phyloP scores from a whole-genome alignment of 1,284 basidiomycete genomes.

The Blastosporella zonata region DNA sequence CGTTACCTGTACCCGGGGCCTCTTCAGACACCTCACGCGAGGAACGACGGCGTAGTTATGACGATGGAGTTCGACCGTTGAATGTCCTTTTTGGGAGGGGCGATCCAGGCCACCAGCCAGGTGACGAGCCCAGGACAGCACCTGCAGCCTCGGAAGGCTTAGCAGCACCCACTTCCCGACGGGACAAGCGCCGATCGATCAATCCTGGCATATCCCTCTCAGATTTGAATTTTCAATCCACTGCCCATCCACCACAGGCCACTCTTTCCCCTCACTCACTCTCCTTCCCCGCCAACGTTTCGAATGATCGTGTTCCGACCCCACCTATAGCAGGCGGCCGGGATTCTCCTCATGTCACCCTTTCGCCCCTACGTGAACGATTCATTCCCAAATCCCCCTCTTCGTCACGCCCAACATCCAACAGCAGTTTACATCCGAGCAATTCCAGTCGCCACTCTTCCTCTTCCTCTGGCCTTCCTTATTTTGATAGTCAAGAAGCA shows the following conservation, averaged over 20 bases:
- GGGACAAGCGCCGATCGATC: constrained; percentile 45
- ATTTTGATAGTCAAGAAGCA: constrained; percentile 17
- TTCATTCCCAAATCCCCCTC: constrained; percentile 21
- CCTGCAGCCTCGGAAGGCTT: constrained; percentile 22
- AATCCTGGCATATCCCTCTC: constrained; percentile 40
- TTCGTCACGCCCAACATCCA: constrained; percentile 28
- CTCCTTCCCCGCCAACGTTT: constrained; percentile 22
- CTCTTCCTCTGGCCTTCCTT: constrained; percentile 22
- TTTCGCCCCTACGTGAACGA: constrained; percentile 34
- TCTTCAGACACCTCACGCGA: constrained; percentile 18
- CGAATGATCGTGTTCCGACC: constrained; percentile 14
- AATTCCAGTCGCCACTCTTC: constrained; percentile 20
- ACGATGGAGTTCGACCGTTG: constrained; percentile 54
- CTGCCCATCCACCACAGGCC: constrained; percentile 25
- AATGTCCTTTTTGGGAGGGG: constrained; percentile 39
- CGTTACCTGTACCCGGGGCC: constrained; percentile 30
- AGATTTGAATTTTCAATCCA: constrained; percentile 27
- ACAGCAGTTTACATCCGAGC: constrained; percentile 25
- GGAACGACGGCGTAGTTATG: constrained; percentile 55
- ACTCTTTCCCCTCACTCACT: constrained; percentile 33
- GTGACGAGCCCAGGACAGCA: constrained; percentile 12
- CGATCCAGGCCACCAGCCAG: constrained; percentile 14
- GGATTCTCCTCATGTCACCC: constrained; percentile 25
- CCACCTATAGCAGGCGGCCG: constrained; percentile 21
- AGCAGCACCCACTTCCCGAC: constrained; percentile 28